A percentile compares a stretch with the other conserved stretches of the same genome.
These are phyloP conservation scores for Isatis lusitanica DNA, from an alignment of 441 rosid species.

Conservation along the genomic window DNA sequence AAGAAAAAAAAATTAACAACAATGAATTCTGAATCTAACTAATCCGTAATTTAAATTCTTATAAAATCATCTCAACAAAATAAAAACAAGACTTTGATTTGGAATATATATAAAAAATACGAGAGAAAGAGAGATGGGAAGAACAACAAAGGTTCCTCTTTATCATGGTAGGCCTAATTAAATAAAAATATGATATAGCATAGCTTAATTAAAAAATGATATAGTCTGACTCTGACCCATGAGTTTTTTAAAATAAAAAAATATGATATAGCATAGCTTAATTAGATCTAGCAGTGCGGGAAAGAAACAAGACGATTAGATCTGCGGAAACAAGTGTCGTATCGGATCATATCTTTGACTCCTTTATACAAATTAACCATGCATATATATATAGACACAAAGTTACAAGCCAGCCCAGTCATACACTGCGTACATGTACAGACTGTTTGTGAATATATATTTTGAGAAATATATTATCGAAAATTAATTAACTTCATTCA, in stretches of 20 bases:
- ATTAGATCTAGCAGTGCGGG: neutral
- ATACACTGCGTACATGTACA: neutral
- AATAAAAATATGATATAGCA: too few relatives aligned
- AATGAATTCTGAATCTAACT: too few relatives aligned
- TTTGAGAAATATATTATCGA: neutral
- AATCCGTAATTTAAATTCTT: too few relatives aligned
- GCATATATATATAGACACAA: neutral
- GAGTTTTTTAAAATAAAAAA: too few relatives aligned
- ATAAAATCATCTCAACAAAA: too few relatives aligned
- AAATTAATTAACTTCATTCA: neutral
- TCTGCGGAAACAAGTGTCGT: constrained; percentile 1
- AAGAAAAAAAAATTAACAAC: too few relatives aligned
- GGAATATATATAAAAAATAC: too few relatives aligned
- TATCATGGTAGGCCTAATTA: too few relatives aligned
- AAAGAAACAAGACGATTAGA: neutral
- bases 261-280: neutral
- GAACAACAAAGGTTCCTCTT: too few relatives aligned
- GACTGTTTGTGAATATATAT: neutral
- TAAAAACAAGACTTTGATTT: too few relatives aligned
- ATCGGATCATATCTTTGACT: constrained; percentile 7
- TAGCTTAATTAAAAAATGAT: too few relatives aligned
- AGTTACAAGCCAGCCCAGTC: constrained; percentile 1
- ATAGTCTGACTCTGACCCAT: too few relatives aligned
- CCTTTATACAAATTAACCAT: constrained; percentile 18
- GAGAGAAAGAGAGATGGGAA: neutral